These are phyloP conservation scores for Exidia glandulosa DNA, from an alignment of 768 basidiomycete species.

Conservation along the genomic window DNA sequence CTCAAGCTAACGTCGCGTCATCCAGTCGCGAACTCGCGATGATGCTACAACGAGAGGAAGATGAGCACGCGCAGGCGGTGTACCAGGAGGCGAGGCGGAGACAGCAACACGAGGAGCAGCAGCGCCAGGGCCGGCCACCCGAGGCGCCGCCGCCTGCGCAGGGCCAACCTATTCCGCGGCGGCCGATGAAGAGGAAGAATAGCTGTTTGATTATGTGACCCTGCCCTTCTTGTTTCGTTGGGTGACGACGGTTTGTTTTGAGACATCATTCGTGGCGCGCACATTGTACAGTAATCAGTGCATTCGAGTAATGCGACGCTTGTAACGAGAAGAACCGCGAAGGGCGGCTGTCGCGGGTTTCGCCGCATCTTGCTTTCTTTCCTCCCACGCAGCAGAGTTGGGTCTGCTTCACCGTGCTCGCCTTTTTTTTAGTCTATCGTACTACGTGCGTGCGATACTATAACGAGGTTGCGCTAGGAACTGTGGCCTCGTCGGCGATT, in stretches of 20 bases:
- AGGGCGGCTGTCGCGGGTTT: too few relatives aligned
- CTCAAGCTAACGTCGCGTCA: conserved; percentile 1
- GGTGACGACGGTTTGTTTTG: too few relatives aligned
- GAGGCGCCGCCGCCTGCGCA: too few relatives aligned
- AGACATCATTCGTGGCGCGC: neutral
- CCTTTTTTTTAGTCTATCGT: too few relatives aligned
- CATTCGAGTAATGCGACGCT: too few relatives aligned
- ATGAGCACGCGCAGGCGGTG: conserved; percentile 28
- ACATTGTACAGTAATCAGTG: neutral
- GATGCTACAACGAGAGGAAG: conserved; percentile 74
- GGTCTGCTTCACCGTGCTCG: too few relatives aligned
- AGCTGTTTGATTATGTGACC: conserved; percentile 49
- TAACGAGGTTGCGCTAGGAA: too few relatives aligned
- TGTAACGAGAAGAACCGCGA: too few relatives aligned
- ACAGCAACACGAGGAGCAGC: conserved; percentile 6
- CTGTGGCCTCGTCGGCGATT: too few relatives aligned
- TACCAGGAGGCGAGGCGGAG: conserved; percentile 9
- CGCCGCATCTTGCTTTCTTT: too few relatives aligned
- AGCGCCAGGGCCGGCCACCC: neutral
- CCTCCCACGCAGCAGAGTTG: too few relatives aligned
- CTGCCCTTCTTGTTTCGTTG: neutral
- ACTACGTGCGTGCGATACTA: too few relatives aligned
- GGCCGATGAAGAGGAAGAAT: conserved; percentile 27
- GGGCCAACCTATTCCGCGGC: neutral
- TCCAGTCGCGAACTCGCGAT: conserved; percentile 56